Evolutionary conservation across 202 grass and related monocot genomes (phyloP).

Genomic region (Carex arenaria): DNA sequence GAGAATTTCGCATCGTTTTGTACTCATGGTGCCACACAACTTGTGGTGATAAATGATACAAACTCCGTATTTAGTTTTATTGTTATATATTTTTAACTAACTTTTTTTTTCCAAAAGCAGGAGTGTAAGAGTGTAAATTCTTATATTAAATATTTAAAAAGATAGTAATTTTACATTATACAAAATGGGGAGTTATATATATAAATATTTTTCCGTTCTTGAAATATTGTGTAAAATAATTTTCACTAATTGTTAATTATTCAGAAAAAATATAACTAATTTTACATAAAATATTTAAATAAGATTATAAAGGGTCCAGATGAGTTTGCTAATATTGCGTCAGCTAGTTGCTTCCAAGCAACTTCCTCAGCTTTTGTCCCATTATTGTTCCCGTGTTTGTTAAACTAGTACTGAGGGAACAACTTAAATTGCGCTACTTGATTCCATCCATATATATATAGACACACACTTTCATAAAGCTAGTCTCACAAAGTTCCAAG

Average conservation of each 20-base stretch:
- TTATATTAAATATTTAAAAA: too few relatives aligned
- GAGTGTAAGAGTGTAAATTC: background rate
- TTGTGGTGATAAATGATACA: background rate
- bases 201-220: background rate
- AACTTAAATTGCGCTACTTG: conserved; percentile 18
- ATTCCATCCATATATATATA: conserved; percentile 31
- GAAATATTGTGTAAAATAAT: background rate
- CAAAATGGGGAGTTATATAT: background rate
- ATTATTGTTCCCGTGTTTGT: conserved; percentile 21
- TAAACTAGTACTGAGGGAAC: conserved; percentile 31
- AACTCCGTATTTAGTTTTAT: background rate
- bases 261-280: background rate
- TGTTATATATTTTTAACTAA: background rate
- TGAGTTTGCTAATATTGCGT: background rate
- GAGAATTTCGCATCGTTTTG: background rate
- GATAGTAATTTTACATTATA: background rate
- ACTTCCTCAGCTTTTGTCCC: background rate
- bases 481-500: conserved; percentile 25
- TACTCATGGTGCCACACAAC: background rate
- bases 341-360: background rate
- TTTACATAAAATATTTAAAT: background rate
- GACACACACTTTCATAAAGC: conserved; percentile 14
- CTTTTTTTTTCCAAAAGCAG: background rate
- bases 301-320: background rate
- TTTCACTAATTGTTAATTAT: background rate